These are phyloP conservation scores for Metschnikowia aberdeeniae DNA, from an alignment of 805 yeast species.

Conservation along the genomic window DNA sequence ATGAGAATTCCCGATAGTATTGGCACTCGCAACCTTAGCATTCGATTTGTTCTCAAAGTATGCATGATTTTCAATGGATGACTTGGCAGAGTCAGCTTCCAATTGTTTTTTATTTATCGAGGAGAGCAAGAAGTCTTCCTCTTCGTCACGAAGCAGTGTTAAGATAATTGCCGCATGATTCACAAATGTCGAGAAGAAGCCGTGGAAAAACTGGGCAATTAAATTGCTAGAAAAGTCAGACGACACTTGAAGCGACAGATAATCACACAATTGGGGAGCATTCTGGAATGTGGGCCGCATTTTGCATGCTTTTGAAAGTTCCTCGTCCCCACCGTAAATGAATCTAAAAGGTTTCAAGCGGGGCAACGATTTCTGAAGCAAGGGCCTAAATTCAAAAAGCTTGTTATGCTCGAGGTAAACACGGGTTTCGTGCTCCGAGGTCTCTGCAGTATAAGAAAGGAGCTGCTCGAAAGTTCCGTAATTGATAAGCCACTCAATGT, in stretches of 20 bases:
- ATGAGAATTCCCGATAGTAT: not conserved
- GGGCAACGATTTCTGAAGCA: constrained; percentile 66
- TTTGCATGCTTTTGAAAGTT: constrained; percentile 26
- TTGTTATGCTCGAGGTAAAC: constrained; percentile 40
- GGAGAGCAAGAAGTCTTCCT: constrained; percentile 67
- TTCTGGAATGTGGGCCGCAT: constrained; percentile 23
- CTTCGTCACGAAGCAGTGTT: constrained; percentile 65
- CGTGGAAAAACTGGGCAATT: constrained; percentile 42
- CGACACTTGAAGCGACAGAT: constrained; percentile 18
- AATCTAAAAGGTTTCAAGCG: constrained; percentile 49
- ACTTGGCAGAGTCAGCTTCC: constrained; percentile 29
- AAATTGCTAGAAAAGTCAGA: constrained; percentile 25
- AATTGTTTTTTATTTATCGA: constrained; percentile 32
- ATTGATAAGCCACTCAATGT: constrained; percentile 55
- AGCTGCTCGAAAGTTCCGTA: constrained; percentile 71
- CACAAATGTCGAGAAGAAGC: constrained; percentile 53
- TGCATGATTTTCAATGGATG: constrained; percentile 1
- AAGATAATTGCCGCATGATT: constrained; percentile 62
- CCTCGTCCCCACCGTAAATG: constrained; percentile 43
- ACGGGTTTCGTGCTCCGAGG: constrained; percentile 34
- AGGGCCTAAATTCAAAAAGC: constrained; percentile 61
- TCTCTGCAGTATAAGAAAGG: constrained; percentile 57
- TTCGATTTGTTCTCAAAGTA: not conserved
- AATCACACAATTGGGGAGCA: constrained; percentile 31
- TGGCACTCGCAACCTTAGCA: not conserved